Conservation (phyloP, 305 asterid genomes). For the Andrographis paniculata region DNA sequence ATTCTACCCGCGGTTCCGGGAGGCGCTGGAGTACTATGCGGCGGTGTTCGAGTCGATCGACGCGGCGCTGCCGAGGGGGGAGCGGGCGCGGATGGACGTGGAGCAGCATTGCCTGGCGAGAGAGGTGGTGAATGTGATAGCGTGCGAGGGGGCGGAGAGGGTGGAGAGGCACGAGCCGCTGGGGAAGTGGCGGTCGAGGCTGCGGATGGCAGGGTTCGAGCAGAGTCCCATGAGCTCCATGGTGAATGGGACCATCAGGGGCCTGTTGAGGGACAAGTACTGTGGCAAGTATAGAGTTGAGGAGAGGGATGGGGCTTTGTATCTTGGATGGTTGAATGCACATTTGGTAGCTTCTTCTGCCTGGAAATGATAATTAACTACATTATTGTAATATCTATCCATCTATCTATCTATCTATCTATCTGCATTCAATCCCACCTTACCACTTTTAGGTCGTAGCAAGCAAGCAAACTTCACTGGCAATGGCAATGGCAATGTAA, state of each 20-base stretch:
- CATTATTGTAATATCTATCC: not conserved
- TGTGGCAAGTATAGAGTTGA: constrained; percentile 53
- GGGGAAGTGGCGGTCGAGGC: constrained; percentile 75
- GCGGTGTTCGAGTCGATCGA: constrained; percentile 87
- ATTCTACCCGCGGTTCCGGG: constrained; percentile 67
- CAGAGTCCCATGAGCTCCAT: constrained; percentile 59
- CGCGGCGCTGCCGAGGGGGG: constrained; percentile 52
- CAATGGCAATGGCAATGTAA: too few species aligned
- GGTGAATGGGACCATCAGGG: constrained; percentile 69
- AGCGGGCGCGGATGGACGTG: constrained; percentile 59
- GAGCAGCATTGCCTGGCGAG: constrained; percentile 87
- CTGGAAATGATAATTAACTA: constrained; percentile 58
- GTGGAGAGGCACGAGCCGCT: constrained; percentile 78
- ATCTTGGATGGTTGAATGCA: constrained; percentile 89
- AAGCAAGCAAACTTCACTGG: too few species aligned
- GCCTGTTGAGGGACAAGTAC: constrained; percentile 48
- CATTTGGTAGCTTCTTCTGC: constrained; percentile 88
- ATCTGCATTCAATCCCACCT: not conserved
- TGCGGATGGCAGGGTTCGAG: constrained; percentile 81
- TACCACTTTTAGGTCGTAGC: too few species aligned
- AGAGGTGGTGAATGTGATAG: constrained; percentile 73
- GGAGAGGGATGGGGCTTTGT: constrained; percentile 85
- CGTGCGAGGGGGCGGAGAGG: constrained; percentile 77
- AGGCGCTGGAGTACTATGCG: constrained; percentile 62
- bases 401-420: not conserved